Conservation (phyloP, 1,284 basidiomycete genomes). For the Ustilago vetiveriae region DNA sequence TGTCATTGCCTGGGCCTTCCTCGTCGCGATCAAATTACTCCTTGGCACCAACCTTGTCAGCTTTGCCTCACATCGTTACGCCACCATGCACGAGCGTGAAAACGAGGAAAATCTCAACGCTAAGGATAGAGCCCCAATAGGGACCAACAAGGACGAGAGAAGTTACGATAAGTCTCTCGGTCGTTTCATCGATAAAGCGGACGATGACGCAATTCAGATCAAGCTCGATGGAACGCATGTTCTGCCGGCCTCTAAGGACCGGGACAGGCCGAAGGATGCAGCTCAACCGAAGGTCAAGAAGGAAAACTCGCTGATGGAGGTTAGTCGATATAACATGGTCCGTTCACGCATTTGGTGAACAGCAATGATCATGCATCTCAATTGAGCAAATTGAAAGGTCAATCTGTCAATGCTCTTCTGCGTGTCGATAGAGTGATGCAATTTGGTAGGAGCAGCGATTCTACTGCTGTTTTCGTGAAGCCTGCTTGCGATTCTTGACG, state of each 20-base stretch:
- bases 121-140: constrained; percentile 57
- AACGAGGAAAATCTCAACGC: constrained; percentile 62
- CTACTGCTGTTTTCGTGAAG: constrained; percentile 16
- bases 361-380: not conserved
- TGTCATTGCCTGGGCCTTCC: constrained; percentile 52
- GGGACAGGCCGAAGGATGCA: constrained; percentile 3
- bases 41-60: constrained; percentile 60
- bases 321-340: constrained; percentile 63
- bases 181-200: constrained; percentile 49
- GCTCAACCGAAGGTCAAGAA: constrained; percentile 21
- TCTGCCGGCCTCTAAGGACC: constrained; percentile 12
- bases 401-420: not conserved
- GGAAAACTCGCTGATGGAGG: constrained; percentile 55
- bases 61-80: constrained; percentile 59
- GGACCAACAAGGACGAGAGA: constrained; percentile 54
- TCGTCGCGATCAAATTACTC: constrained; percentile 63
- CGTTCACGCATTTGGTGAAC: constrained; percentile 60
- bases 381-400: no score
- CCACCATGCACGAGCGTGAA: constrained; percentile 57
- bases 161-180: constrained; percentile 53
- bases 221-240: constrained; percentile 53
- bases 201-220: constrained; percentile 56
- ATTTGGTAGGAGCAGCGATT: not conserved
- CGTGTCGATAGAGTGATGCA: no score
- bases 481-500: constrained; percentile 6